A percentile compares a stretch with the other conserved stretches of the same genome.
These are phyloP conservation scores for Cucumis hystrix DNA, from an alignment of 306 rosid species.

Conservation along the genomic window DNA sequence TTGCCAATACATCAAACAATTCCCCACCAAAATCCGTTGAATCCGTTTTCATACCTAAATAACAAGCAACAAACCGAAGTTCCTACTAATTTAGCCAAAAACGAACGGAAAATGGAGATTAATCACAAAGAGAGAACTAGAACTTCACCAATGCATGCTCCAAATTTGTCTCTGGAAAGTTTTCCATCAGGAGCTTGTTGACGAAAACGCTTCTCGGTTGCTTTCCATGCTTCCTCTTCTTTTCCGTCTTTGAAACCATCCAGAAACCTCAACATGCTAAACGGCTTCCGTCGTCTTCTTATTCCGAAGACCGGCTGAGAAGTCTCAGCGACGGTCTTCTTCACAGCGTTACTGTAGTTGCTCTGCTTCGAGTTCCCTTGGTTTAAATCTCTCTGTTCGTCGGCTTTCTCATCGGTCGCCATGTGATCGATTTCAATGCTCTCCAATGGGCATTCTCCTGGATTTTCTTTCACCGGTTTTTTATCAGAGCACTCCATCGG, in stretches of 20 bases:
- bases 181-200: conserved; percentile 32
- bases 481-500: conserved; percentile 14
- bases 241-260: conserved; percentile 53
- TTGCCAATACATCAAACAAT: conserved; percentile 39
- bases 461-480: conserved; percentile 10
- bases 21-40: conserved; percentile 53
- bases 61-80: not conserved
- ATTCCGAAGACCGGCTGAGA: conserved; percentile 8
- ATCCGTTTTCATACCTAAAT: conserved; percentile 44
- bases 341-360: conserved; percentile 12
- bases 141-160: conserved; percentile 54
- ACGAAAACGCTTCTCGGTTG: conserved; percentile 43
- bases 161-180: conserved; percentile 61
- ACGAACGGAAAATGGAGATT: not conserved
- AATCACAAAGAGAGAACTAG: not conserved
- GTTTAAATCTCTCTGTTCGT: conserved; percentile 7
- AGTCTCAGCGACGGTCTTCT: conserved; percentile 15
- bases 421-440: conserved; percentile 36
- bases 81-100: not conserved
- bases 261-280: conserved; percentile 64
- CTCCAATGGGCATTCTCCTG: conserved; percentile 43
- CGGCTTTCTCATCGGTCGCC: conserved; percentile 11
- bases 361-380: not conserved
- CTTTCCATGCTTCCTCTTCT: conserved; percentile 63
- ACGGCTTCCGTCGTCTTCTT: conserved; percentile 19